Evolutionary conservation across 108 stramenopile species (phyloP).

Genomic region (Ochromonas danica): DNA sequence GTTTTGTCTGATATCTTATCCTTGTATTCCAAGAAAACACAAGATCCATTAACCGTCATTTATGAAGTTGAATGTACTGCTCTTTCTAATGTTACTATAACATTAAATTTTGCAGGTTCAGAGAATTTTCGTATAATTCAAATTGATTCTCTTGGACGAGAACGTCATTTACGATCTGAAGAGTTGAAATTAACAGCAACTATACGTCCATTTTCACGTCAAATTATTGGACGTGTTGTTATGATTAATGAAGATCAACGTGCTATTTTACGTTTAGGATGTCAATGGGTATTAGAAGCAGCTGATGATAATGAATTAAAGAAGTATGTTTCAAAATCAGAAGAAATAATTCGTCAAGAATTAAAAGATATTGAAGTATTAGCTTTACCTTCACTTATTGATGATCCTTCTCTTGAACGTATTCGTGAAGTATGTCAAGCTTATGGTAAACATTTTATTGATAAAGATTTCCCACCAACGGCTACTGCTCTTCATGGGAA

Average conservation of each 20-base stretch:
- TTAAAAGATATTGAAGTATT: background rate
- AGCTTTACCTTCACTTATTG: background rate
- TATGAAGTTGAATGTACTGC: slow-evolving; percentile 4
- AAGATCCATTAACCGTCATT: background rate
- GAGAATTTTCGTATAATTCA: background rate
- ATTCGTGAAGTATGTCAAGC: background rate
- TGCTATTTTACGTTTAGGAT: background rate
- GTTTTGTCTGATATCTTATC: background rate
- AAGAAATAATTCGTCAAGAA: background rate
- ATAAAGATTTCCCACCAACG: background rate
- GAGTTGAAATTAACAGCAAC: background rate
- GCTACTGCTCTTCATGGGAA: background rate
- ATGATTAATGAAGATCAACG: background rate
- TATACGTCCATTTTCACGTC: background rate
- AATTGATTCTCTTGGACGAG: background rate
- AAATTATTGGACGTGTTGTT: background rate
- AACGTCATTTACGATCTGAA: too few relatives aligned
- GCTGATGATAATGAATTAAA: background rate
- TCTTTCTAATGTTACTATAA: background rate
- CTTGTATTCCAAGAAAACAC: background rate
- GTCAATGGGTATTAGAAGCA: background rate
- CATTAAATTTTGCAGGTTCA: slow-evolving; percentile 2
- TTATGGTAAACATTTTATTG: background rate
- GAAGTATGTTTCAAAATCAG: background rate
- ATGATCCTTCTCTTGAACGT: background rate